These are phyloP conservation scores for Purshia tridentata DNA, from an alignment of 306 rosid genomes.

Conservation along the genomic window DNA sequence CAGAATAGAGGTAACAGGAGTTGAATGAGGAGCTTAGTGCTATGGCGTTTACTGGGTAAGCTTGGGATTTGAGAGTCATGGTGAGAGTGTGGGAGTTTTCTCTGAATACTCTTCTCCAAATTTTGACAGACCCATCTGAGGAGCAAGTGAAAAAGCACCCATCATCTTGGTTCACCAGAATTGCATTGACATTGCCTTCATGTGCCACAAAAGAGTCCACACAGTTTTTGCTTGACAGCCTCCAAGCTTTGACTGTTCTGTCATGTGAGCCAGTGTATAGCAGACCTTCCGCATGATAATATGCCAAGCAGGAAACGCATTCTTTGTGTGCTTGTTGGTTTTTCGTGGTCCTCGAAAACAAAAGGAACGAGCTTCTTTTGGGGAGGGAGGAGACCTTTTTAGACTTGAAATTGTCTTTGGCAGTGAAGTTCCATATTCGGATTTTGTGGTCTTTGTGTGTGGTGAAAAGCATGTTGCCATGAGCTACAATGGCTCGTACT, in stretches of 20 bases:
- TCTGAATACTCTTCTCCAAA: conserved; percentile 71
- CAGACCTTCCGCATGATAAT: conserved; percentile 65
- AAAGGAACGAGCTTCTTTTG: conserved; percentile 34
- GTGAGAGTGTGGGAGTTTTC: conserved; percentile 73
- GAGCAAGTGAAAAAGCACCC: conserved; percentile 74
- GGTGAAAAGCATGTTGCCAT: conserved; percentile 54
- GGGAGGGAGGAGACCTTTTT: conserved; percentile 56
- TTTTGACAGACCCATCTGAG: conserved; percentile 64
- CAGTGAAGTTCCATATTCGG: conserved; percentile 55
- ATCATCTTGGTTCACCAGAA: conserved; percentile 69
- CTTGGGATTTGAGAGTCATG: conserved; percentile 57
- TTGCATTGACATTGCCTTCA: conserved; percentile 46
- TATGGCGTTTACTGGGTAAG: conserved; percentile 52
- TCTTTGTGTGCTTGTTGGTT: conserved; percentile 41
- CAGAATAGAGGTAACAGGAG: conserved; percentile 60
- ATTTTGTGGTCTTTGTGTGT: conserved; percentile 61
- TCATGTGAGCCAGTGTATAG: conserved; percentile 66
- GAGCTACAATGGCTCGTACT: conserved; percentile 47
- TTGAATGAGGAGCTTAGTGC: conserved; percentile 46
- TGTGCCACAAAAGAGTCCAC: conserved; percentile 64
- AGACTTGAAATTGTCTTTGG: conserved; percentile 45
- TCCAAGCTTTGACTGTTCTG: conserved; percentile 60
- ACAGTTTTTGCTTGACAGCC: conserved; percentile 45
- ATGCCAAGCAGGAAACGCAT: conserved; percentile 60
- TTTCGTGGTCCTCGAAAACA: conserved; percentile 30